Conservation (phyloP, 2,329 filamentous ascomycete genomes). For the Cladosporium oxysporum region DNA sequence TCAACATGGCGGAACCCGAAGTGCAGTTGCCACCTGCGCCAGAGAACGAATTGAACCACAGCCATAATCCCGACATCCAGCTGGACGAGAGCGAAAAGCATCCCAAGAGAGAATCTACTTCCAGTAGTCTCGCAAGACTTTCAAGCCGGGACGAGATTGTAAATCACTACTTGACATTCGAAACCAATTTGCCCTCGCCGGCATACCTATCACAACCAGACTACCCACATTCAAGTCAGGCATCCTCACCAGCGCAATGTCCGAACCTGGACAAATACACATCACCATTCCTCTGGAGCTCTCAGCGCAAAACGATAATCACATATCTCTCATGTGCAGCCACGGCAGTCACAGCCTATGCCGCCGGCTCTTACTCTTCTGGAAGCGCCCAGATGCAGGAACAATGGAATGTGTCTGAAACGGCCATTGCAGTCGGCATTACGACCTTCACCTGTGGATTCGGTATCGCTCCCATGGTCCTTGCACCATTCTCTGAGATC, state of each 20-base stretch:
- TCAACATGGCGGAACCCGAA: constrained; percentile 41
- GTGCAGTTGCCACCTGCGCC: constrained; percentile 36
- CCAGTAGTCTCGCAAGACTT: constrained; percentile 21
- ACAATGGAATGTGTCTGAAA: constrained; percentile 64
- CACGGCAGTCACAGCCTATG: constrained; percentile 76
- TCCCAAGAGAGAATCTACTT: constrained; percentile 22
- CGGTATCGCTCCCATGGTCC: constrained; percentile 78
- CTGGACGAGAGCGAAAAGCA: constrained; percentile 32
- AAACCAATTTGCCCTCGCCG: constrained; percentile 58
- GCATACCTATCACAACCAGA: constrained; percentile 36
- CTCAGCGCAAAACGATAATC: constrained; percentile 67
- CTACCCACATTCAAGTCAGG: constrained; percentile 27
- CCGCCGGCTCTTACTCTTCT: constrained; percentile 77
- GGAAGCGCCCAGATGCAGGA: constrained; percentile 64
- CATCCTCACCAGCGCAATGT: constrained; percentile 47
- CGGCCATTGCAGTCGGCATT: constrained; percentile 73
- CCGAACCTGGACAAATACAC: constrained; percentile 67
- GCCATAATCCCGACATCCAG: constrained; percentile 23
- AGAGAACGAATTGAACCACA: constrained; percentile 23
- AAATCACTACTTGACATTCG: constrained; percentile 63
- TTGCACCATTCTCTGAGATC: constrained; percentile 86
- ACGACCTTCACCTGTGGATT: constrained; percentile 83
- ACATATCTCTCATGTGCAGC: constrained; percentile 74
- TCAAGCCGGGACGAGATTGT: constrained; percentile 43
- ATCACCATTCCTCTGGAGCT: constrained; percentile 74